Base-by-base conservation (phyloP, 768 basidiomycete species). In the Trametes sanguinea region DNA sequence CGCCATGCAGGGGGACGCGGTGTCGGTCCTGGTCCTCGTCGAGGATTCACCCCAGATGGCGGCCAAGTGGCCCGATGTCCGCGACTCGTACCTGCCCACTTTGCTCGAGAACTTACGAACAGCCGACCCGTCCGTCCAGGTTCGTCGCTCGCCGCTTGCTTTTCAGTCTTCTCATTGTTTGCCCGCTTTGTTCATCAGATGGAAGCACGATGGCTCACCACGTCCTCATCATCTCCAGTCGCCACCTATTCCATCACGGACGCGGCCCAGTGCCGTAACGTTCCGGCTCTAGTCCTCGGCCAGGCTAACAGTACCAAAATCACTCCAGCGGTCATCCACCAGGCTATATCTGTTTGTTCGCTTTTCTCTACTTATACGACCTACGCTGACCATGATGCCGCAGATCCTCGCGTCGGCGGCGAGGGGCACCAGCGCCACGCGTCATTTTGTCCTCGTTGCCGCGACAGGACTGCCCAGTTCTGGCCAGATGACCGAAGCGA, bases 371-470 rank as follows among this genome's bases (percentile, higher is more conserved):
- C 32, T 47, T 30, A 0, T 2, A 30, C 30, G 45, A 33, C 16
- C 9, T 11, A 10, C 46, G 13, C 29, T 62, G 11, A 58, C 58
- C 42, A 63, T 27, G 6, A 11, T 33, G 17, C 17, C 35, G 35
- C 55, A 66, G 65, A 61, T 62, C 53, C 53, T 67, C 42, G 53
- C 61, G n/a, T 47, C 54, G 11, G 55, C 52, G 2, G 32, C 43
- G n/a, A 22, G 58, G 43, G 55, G 48, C 37, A 47, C 46, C 40
- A 65, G 54, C 27, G 71, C 76, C 53, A 76, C 75, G 46, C 75
- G 79, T 4, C 84, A 87, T 69, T 75, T 86, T 32, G 76, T 86
- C 57, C 75, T 87, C 57, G 77, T 85, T 11, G 84, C 84, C 30
- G 82, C 80, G 44, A 81, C 81, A 27, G 54, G 78, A 4, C 64